A percentile compares a stretch with the other conserved stretches of the same genome.
phyloP scores from a whole-genome alignment of 192 early-diverging fungal genomes.

The Coemansia sp. region DNA sequence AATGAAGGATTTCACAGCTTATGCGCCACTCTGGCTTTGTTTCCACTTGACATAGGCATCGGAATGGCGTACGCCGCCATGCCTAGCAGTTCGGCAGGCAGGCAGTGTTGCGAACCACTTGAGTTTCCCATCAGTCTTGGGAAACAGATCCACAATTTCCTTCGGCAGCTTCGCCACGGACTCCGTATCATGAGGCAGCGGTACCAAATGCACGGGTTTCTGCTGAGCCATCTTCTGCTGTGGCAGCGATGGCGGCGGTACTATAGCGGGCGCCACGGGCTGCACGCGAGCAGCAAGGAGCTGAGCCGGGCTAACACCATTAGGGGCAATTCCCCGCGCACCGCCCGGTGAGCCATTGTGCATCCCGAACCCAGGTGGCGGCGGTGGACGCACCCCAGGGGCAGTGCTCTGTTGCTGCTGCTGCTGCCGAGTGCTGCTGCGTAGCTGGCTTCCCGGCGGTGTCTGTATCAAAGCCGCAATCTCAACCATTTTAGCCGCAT shows the following conservation, averaged over 20 bases:
- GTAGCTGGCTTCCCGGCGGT: conserved; percentile 7
- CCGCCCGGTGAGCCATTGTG: neutral
- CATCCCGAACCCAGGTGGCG: neutral
- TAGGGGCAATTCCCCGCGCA: neutral
- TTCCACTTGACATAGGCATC: conserved; percentile 31
- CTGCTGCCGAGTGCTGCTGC: neutral
- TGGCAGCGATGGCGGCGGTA: neutral
- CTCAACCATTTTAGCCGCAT: conserved; percentile 28
- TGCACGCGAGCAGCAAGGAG: conserved; percentile 7
- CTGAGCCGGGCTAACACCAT: neutral
- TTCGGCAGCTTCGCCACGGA: conserved; percentile 28
- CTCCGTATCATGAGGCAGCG: conserved; percentile 21
- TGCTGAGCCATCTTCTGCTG: conserved; percentile 14
- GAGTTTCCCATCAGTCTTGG: conserved; percentile 27
- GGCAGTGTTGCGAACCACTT: conserved; percentile 48
- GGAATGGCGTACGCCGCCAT: conserved; percentile 20
- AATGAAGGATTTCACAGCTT: too few species aligned
- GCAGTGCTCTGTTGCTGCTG: neutral
- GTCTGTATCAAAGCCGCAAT: conserved; percentile 14
- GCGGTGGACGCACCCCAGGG: conserved; percentile 4
- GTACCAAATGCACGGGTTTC: neutral
- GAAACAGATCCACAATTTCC: conserved; percentile 35
- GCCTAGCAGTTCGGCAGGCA: neutral
- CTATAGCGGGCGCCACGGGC: neutral
- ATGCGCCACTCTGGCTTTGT: conserved; percentile 24